A percentile compares a stretch with the other conserved stretches of the same genome.
These are phyloP conservation scores for Oldenlandia corymbosa DNA, from an alignment of 257 asterid species.

Conservation along the genomic window DNA sequence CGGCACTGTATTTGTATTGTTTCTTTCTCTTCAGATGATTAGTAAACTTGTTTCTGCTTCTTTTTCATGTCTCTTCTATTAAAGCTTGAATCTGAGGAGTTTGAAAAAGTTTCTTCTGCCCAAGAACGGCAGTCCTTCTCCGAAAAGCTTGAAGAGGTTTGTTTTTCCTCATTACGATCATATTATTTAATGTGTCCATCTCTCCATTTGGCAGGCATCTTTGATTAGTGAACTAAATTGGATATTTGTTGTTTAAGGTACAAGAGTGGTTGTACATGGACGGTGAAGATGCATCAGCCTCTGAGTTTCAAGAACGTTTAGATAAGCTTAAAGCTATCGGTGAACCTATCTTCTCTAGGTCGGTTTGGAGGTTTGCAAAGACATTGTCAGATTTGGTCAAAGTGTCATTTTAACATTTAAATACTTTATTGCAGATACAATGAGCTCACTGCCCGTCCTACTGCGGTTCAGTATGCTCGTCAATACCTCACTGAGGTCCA, in stretches of 20 bases:
- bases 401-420: constrained; percentile 13
- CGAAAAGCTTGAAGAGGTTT: constrained; percentile 89
- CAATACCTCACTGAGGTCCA: constrained; percentile 57
- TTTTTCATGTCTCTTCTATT: constrained; percentile 11
- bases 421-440: constrained; percentile 43
- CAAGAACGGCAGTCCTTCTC: constrained; percentile 74
- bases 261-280: constrained; percentile 98
- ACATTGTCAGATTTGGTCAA: constrained; percentile 1
- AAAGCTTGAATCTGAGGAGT: constrained; percentile 85
- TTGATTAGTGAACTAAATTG: constrained; percentile 2
- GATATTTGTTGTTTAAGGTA: constrained; percentile 49
- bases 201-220: not conserved
- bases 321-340: constrained; percentile 82
- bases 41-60: not conserved
- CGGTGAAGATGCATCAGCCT: constrained; percentile 97
- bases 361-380: constrained; percentile 13
- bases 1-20: not conserved
- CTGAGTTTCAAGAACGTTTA: constrained; percentile 72
- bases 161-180: constrained; percentile 20
- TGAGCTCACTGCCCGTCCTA: constrained; percentile 90
- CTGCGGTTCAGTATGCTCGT: constrained; percentile 69
- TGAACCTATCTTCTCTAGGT: constrained; percentile 94
- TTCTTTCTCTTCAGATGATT: not conserved
- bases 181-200: not conserved
- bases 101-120: constrained; percentile 61